Percentiles rank a stretch among this genome's conserved stretches.
Evolutionary conservation across 2,329 filamentous ascomycete species (phyloP).

Genomic region (Periglandula ipomoeae): DNA sequence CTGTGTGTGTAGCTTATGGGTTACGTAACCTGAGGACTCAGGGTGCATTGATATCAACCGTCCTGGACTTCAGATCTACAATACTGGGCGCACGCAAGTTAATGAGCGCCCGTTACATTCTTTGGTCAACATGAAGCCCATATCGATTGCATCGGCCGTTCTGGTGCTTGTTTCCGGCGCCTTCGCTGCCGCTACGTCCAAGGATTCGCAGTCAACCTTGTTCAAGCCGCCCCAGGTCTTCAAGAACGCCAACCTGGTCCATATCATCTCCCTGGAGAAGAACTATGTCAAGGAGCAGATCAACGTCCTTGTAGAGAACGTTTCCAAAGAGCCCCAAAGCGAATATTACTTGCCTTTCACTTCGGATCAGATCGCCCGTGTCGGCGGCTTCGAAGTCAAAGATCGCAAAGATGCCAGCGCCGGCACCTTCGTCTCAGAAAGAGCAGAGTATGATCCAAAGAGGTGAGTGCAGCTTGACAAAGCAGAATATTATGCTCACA

Average conservation of each 20-base stretch:
- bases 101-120: slow-evolving; percentile 21
- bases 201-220: slow-evolving; percentile 48
- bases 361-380: slow-evolving; percentile 59
- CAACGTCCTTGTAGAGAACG: slow-evolving; percentile 91
- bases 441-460: slow-evolving; percentile 53
- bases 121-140: slow-evolving; percentile 30
- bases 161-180: slow-evolving; percentile 46
- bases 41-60: slow-evolving; percentile 6
- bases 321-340: slow-evolving; percentile 66
- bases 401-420: slow-evolving; percentile 74
- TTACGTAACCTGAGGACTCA: slow-evolving; percentile 8
- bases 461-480: slow-evolving; percentile 34
- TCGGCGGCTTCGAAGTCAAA: slow-evolving; percentile 84
- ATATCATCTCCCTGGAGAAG: slow-evolving; percentile 87
- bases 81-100: slow-evolving; percentile 20
- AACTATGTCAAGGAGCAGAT: slow-evolving; percentile 81
- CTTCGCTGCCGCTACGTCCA: slow-evolving; percentile 42
- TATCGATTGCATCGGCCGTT: slow-evolving; percentile 46
- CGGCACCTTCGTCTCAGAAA: slow-evolving; percentile 59
- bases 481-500: background rate
- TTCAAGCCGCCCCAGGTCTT: slow-evolving; percentile 88
- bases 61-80: slow-evolving; percentile 8
- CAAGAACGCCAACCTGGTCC: slow-evolving; percentile 86
- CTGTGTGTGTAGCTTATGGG: background rate
- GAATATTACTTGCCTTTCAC: slow-evolving; percentile 91